Evolutionary conservation across 805 yeast genomes (phyloP).

Genomic region (Candida morakotiae): DNA sequence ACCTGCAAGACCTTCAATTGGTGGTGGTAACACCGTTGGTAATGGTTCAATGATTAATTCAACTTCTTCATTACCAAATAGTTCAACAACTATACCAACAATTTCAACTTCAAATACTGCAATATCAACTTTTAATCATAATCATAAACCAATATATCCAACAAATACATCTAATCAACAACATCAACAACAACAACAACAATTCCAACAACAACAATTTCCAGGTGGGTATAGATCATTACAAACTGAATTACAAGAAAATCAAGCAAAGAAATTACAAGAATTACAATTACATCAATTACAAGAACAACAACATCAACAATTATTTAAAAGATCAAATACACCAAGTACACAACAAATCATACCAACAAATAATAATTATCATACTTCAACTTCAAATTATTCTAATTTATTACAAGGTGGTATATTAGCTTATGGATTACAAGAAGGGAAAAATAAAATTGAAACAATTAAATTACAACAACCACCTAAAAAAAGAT

Average conservation of each 20-base stretch:
- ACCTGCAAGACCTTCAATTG: conserved; percentile 2
- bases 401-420: conserved; percentile 36
- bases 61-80: neutral
- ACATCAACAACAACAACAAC: neutral
- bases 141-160: neutral
- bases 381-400: conserved; percentile 28
- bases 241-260: conserved; percentile 12
- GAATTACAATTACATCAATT: conserved; percentile 16
- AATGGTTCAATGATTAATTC: neutral
- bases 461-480: too few relatives aligned
- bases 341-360: conserved; percentile 11
- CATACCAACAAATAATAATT: conserved; percentile 13
- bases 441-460: conserved; percentile 12
- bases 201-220: conserved; percentile 8
- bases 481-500: neutral
- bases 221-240: conserved; percentile 11
- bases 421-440: conserved; percentile 34
- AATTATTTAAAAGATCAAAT: conserved; percentile 11
- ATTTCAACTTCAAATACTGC: neutral
- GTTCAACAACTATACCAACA: conserved; percentile 1
- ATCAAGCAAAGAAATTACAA: conserved; percentile 12
- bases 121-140: neutral
- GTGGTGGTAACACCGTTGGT: neutral
- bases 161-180: too few relatives aligned
- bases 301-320: conserved; percentile 15